phyloP scores from a whole-genome alignment of 495 filamentous ascomycete genomes.

The Pyronema omphalodes region DNA sequence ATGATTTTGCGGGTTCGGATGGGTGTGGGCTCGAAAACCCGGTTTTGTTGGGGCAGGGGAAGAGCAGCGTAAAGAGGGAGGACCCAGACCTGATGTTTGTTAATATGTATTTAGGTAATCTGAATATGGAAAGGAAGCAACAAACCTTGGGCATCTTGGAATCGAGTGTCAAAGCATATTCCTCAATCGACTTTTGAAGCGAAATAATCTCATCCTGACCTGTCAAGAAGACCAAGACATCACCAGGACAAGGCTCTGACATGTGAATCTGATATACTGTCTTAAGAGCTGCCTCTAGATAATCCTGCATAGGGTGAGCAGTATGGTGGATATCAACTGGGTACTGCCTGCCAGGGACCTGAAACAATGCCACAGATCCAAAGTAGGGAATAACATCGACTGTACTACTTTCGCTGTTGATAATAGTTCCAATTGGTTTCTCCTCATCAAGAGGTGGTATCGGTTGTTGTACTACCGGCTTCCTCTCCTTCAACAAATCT shows the following conservation, averaged over 20 bases:
- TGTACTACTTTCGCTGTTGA: not conserved
- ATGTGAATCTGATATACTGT: slow-evolving; percentile 78
- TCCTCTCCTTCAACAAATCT: not conserved
- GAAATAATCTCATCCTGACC: slow-evolving; percentile 86
- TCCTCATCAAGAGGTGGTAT: not conserved
- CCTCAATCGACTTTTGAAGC: slow-evolving; percentile 60
- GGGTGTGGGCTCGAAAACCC: slow-evolving; percentile 62
- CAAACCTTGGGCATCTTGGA: slow-evolving; percentile 53
- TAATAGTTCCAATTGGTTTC: not conserved
- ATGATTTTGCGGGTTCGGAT: slow-evolving; percentile 71
- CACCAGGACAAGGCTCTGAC: slow-evolving; percentile 74
- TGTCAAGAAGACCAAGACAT: slow-evolving; percentile 82
- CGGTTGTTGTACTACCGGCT: not conserved
- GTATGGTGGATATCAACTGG: slow-evolving; percentile 67
- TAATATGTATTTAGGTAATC: slow-evolving; percentile 2
- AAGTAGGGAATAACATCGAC: not conserved
- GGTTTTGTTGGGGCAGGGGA: slow-evolving; percentile 60
- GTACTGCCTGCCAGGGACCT: slow-evolving; percentile 76
- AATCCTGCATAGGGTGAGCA: slow-evolving; percentile 58
- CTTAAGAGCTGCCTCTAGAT: slow-evolving; percentile 63
- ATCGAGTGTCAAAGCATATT: slow-evolving; percentile 51
- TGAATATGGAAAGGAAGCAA: slow-evolving; percentile 34
- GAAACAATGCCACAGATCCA: slow-evolving; percentile 20
- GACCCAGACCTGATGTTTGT: slow-evolving; percentile 30
- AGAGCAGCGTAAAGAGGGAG: slow-evolving; percentile 59